Evolutionary conservation across 768 basidiomycete species (phyloP), one percentile per base, ranked within the genome.

Genomic region (Boletus rex-veris): DNA sequence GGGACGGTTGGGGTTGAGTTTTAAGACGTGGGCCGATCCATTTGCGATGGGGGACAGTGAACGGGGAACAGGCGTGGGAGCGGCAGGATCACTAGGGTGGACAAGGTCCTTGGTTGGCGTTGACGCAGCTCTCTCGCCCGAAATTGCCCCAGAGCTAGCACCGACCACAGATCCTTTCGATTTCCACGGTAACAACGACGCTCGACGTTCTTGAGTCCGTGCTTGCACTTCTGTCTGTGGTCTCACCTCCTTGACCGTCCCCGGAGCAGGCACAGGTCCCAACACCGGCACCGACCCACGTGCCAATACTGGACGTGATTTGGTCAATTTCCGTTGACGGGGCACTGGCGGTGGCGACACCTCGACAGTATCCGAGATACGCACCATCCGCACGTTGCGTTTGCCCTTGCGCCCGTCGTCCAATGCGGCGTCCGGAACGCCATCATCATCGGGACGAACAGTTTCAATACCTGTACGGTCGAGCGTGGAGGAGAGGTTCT

Each of bases 301-400:
- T 9, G 31, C 24, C 21, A 48, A 7, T 9, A 3, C 47, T 2
- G 45, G 65, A 9, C 61, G 63, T 0, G 35, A 52, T 41, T 68
- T 66, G 43, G 64, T 66, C 41, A 66, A 47, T 38, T 63, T 66
- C 28, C 66, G 65, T 39, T 52, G 55, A 3, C 61, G 57, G 7
- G 26, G 46, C 9, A 43, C 52, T 0, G 61, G 61, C 1, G 58
- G 16, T 0, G 58, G 58, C 8, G 58, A 65, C 50, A 65, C 61
- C 50, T 65, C 48, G 24, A 66, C 58, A 0, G 31, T 60, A 40
- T 67, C 65, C 24, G 65, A 67, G 6, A 66, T 68, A 15, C 63
- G 52, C 37, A 66, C 65, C 48, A 35, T 35, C 16, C 65, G 63
- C 38, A 68, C 60, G 24, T 65, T 65, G 30, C 58, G 65, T 38